Evolutionary conservation across 306 rosid genomes (phyloP).

Genomic region (Begonia masoniana): DNA sequence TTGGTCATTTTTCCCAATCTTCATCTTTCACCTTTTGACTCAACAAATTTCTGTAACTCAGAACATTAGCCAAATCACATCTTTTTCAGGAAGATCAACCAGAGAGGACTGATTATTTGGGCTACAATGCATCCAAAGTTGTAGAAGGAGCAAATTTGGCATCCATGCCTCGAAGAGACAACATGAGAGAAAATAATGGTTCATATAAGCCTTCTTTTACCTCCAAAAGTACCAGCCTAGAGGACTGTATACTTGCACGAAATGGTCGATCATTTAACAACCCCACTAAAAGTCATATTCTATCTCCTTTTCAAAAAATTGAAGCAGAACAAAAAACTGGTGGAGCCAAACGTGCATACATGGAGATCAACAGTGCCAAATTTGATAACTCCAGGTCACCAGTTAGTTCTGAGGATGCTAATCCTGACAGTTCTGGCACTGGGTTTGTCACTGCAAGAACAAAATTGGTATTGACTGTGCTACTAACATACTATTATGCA

Average conservation of each 20-base stretch:
- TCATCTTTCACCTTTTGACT: background rate
- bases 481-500: no score
- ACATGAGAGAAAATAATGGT: constrained; percentile 20
- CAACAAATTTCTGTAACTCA: background rate
- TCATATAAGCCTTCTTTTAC: constrained; percentile 20
- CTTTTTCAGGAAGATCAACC: constrained; percentile 30
- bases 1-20: background rate
- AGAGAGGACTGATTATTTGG: constrained; percentile 30
- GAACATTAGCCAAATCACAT: background rate
- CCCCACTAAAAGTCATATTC: constrained; percentile 24
- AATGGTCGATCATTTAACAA: constrained; percentile 24
- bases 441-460: constrained; percentile 68
- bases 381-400: constrained; percentile 44
- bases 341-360: constrained; percentile 44
- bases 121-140: constrained; percentile 27
- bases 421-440: constrained; percentile 27
- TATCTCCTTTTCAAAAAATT: constrained; percentile 24
- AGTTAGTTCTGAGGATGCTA: constrained; percentile 38
- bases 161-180: constrained; percentile 31
- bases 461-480: constrained; percentile 30
- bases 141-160: constrained; percentile 38
- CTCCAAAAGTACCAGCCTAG: constrained; percentile 29
- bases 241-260: constrained; percentile 40
- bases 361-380: constrained; percentile 43
- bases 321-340: constrained; percentile 40